These are phyloP conservation scores for Leccinum subtestaceum DNA, from an alignment of 768 basidiomycete species.

Conservation along the genomic window DNA sequence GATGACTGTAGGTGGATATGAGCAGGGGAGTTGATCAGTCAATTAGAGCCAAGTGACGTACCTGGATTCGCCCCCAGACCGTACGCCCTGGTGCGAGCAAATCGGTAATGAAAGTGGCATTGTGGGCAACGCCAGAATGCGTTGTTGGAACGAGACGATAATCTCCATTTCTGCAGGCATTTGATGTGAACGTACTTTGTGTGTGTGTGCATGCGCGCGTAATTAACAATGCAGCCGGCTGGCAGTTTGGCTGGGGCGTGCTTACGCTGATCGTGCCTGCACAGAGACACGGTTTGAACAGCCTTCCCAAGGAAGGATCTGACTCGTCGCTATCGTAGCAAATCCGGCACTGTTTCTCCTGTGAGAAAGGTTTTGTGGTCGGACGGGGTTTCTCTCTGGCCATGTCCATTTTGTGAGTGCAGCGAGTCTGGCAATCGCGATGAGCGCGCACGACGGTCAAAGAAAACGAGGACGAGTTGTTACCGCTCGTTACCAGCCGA, in stretches of 20 bases:
- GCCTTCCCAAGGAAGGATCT: conserved; percentile 61
- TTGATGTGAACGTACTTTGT: conserved; percentile 73
- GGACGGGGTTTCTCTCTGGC: conserved; percentile 9
- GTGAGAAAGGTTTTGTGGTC: conserved; percentile 4
- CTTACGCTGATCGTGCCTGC: conserved; percentile 73
- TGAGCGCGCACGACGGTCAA: neutral
- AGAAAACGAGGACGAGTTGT: neutral
- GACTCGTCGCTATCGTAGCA: conserved; percentile 69
- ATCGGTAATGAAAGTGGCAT: conserved; percentile 75
- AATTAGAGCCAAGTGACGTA: conserved; percentile 28
- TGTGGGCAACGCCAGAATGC: conserved; percentile 81
- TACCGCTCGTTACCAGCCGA: conserved; percentile 2
- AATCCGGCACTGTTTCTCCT: conserved; percentile 78
- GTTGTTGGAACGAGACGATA: conserved; percentile 52
- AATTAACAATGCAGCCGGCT: conserved; percentile 17
- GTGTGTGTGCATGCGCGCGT: conserved; percentile 10
- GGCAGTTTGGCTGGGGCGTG: conserved; percentile 5
- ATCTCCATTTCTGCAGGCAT: conserved; percentile 76
- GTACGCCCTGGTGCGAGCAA: conserved; percentile 64
- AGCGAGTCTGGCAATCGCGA: neutral
- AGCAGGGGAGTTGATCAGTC: conserved; percentile 10
- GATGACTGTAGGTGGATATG: conserved; percentile 45
- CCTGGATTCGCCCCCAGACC: conserved; percentile 80
- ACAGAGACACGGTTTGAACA: conserved; percentile 72
- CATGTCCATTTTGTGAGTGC: conserved; percentile 14